Base-by-base conservation (phyloP, 257 asterid genomes). In the Schizonepeta tenuifolia region DNA sequence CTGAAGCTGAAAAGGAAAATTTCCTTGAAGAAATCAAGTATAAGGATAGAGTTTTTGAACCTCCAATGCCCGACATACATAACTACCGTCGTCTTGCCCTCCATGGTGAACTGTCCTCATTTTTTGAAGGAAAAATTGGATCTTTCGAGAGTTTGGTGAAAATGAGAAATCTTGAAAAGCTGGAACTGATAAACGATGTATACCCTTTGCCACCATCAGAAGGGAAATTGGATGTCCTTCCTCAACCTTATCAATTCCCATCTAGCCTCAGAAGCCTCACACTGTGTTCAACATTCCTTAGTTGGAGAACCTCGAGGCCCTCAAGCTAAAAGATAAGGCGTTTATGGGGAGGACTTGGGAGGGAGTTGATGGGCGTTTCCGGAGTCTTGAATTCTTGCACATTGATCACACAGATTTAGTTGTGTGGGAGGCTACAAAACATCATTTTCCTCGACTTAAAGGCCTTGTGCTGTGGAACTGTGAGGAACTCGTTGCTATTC, bases 21-120 rank as follows among this genome's bases (percentile, higher is more conserved):
- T 69, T 69, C 7, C 53, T 69, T 50, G 38, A 53, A 7, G 73
- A 69, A 40, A 21, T 69, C n/a, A 69, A 35, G 64, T 53, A 26
- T 1, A 21, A 51, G 3, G 49, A 51, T 5, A 49, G 35, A 20
- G 20, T 11, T 8, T 20, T 51, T 35, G 18, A 9, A 2, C 18
- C 46, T 51, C 59, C 20, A 6, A 31, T 2, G 6, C 10, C 12
- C 4, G 7, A 21, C n/a, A 8, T 68, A 14, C 8, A 17, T 0
- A 20, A 68, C 1, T 33, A 17, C 14, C 63, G 58, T 6, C 73
- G 73, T 21, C 63, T 69, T 20, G 35, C 64, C 33, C 17, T 51
- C 9, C 73, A 69, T 36, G 67, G 67, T 9, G 13, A 20, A 17
- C 50, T 61, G 3, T 28, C 67, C 26, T 61, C 1, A 17, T 12